Evolutionary conservation across 176 grass and related monocot genomes (phyloP).

Genomic region (Rhipidocladum racemiflorum): DNA sequence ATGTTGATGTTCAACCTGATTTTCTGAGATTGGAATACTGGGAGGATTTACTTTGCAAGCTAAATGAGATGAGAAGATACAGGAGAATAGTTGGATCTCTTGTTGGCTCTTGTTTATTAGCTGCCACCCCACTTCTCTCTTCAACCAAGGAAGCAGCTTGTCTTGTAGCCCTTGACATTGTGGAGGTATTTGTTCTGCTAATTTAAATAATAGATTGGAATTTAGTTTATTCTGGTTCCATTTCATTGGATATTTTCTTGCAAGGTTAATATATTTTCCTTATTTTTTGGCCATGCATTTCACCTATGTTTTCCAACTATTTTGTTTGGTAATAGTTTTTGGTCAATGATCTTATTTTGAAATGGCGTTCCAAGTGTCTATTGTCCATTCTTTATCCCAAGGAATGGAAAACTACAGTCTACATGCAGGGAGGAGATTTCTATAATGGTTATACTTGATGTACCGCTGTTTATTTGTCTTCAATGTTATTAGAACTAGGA

Average conservation of each 20-base stretch:
- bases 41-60: constrained; percentile 66
- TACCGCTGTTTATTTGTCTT: constrained; percentile 6
- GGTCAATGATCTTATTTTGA: constrained; percentile 1
- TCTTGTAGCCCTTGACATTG: constrained; percentile 72
- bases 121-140: constrained; percentile 71
- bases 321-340: constrained; percentile 33
- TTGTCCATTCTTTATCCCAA: constrained; percentile 4
- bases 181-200: constrained; percentile 59
- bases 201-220: constrained; percentile 16
- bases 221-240: constrained; percentile 2
- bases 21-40: constrained; percentile 76
- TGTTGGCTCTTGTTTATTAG: constrained; percentile 73
- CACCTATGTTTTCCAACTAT: not conserved
- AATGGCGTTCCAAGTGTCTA: not conserved
- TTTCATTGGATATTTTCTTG: not conserved
- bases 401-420: constrained; percentile 3
- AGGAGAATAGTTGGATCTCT: constrained; percentile 89
- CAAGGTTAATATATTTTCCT: not conserved
- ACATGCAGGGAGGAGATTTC: not conserved
- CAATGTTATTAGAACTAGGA: not conserved
- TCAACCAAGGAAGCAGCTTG: constrained; percentile 70
- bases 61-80: constrained; percentile 88
- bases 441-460: not conserved
- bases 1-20: constrained; percentile 35
- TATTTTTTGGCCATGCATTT: not conserved